Percentiles rank a stretch among this genome's conserved stretches.
Evolutionary conservation across 371 early-diverging fungal species (phyloP).

Genomic region (Zychaea mexicana): DNA sequence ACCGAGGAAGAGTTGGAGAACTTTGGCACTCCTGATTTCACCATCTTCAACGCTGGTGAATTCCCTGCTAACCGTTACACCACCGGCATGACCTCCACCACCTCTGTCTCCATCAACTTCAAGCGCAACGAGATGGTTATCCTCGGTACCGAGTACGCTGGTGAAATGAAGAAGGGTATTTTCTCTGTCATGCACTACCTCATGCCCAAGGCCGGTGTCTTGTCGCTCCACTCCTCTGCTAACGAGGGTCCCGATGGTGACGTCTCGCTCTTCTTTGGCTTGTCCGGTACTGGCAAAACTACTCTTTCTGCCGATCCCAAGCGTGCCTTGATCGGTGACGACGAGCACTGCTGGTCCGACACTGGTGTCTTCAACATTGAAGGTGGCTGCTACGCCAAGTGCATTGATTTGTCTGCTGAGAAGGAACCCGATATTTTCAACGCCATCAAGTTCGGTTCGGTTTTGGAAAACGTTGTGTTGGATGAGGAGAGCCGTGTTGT

Average conservation of each 20-base stretch:
- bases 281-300: conserved; percentile 97
- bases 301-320: conserved; percentile 93
- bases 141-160: conserved; percentile 96
- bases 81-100: conserved; percentile 95
- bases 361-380: conserved; percentile 95
- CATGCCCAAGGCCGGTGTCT: conserved; percentile 96
- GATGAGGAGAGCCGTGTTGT: conserved; percentile 81
- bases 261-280: conserved; percentile 95
- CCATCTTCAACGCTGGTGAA: conserved; percentile 94
- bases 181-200: conserved; percentile 33
- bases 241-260: conserved; percentile 90
- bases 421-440: conserved; percentile 97
- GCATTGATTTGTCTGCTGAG: conserved; percentile 88
- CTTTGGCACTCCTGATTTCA: conserved; percentile 95
- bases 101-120: conserved; percentile 91
- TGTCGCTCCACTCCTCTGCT: conserved; percentile 95
- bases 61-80: conserved; percentile 97
- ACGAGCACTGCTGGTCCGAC: conserved; percentile 97
- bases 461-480: conserved; percentile 93
- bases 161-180: conserved; percentile 98
- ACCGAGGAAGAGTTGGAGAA: conserved; percentile 85
- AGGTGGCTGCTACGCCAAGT: conserved; percentile 98
- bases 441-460: conserved; percentile 87
- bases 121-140: conserved; percentile 83
- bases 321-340: conserved; percentile 93